Evolutionary conservation across 202 grass and related monocot genomes (phyloP), one percentile per base, ranked within the genome.

Genomic region (Brachypodium distachyon): DNA sequence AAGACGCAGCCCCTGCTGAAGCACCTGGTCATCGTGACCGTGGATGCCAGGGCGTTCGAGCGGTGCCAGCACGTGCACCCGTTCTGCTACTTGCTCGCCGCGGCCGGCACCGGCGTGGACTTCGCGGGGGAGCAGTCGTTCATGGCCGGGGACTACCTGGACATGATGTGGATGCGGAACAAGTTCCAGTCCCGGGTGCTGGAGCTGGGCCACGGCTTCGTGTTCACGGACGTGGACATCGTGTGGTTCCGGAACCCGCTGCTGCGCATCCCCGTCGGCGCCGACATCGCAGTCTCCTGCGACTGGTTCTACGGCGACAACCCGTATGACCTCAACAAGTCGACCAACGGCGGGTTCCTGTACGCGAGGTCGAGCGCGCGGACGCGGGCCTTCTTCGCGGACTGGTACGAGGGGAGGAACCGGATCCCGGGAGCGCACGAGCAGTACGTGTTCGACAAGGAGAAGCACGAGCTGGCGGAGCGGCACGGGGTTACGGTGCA

Each of bases 221-320:
- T 90, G 3, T 87, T 87, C 77, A 85, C 90, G 81, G 90, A 92
- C 76, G 67, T 81, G 44, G 85, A 92, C 44, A 82, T 88, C 41
- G 13, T 92, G 49, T 92, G 90, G 90, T 77, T 92, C 33, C 65
- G 90, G 52, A 83, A 89, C 63, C 82, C 86, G 6, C 74, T 83
- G 60, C 68, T 68, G 14, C 74, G 75, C 40, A 46, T 92, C 1
- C 66, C 82, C 0, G 31, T 72, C 2, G 66, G 18, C 57, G 60
- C 75, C 2, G 63, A 86, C 32, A 61, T 89, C 31, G 40, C 70
- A 36, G 55, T 89, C 9, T 57, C 90, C 0, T 57, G 49, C 38
- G 90, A 89, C 43, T 1, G 1, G 9, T 92, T 64, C 67, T 5
- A 11, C 49, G 90, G 86, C 47, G 56, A 72, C 10, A 60, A 75